phyloP scores from a whole-genome alignment of 2,329 filamentous ascomycete species.

The Aspergillus sp. region DNA sequence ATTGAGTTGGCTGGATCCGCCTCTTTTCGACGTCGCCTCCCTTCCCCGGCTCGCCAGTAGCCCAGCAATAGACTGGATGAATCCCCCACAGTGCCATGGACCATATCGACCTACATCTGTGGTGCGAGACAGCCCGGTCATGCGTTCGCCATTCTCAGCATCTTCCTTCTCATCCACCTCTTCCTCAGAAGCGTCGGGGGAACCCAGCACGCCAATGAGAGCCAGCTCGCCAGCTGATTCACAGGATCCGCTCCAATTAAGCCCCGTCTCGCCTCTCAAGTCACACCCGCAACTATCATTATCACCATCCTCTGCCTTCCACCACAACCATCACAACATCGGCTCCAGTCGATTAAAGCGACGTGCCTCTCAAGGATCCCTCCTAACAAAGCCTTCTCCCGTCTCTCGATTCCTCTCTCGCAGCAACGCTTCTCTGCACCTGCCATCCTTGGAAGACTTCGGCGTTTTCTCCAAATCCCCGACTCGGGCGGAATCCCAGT shows the following conservation, averaged over 20 bases:
- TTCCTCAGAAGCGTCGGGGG: conserved; percentile 19
- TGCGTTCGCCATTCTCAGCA: conserved; percentile 28
- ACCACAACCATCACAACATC: conserved; percentile 14
- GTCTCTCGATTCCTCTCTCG: conserved; percentile 41
- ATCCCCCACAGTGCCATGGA: conserved; percentile 36
- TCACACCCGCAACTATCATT: conserved; percentile 16
- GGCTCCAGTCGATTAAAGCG: conserved; percentile 34
- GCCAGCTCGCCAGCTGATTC: conserved; percentile 17
- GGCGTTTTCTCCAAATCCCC: conserved; percentile 34
- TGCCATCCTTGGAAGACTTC: conserved; percentile 56
- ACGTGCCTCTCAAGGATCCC: conserved; percentile 40
- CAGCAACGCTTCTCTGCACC: conserved; percentile 45
- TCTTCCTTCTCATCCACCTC: conserved; percentile 23
- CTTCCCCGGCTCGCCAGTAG: conserved; percentile 8
- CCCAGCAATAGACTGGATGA: conserved; percentile 31
- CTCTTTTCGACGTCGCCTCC: conserved; percentile 10
- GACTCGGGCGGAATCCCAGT: conserved; percentile 28
- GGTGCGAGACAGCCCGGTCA: conserved; percentile 29
- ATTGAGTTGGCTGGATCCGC: conserved; percentile 1
- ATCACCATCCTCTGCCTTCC: conserved; percentile 13
- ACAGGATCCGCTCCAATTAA: conserved; percentile 17
- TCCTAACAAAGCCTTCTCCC: conserved; percentile 36
- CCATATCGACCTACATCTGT: conserved; percentile 27
- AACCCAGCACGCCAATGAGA: conserved; percentile 19
- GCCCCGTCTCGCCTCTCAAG: conserved; percentile 23